Evolutionary conservation across 495 filamentous ascomycete species (phyloP), one percentile per base, ranked within the genome.

Genomic region (Staphylotrichum tortipilum): DNA sequence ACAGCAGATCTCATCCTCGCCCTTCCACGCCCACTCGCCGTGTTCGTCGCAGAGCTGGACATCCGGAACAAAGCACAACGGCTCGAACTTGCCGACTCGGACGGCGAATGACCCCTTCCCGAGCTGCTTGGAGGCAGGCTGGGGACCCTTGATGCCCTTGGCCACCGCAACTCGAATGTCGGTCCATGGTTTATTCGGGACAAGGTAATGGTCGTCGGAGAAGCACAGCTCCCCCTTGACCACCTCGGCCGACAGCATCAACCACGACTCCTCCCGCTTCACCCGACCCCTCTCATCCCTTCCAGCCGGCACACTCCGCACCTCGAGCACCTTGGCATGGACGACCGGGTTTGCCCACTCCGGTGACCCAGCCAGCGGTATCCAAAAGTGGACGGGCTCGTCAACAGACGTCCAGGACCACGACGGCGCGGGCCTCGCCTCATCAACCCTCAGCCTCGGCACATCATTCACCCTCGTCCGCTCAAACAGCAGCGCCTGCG

Each of bases 21-120:
- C 50, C 2, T 53, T 21, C 50, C 44, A 53, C 37, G 48, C 9
- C 50, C 44, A 53, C 43, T 47, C 22, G 6, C 50, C 50, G 21
- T 47, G n/a, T 8, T 43, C 44, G 29, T 48, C 44, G 19, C 50
- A 53, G 4, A 47, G 22, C 28, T 9, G 19, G 3, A 38, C 23
- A 8, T 47, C 50, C 19, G 43, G 22, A n/a, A 53, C 44, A 14
- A 46, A 39, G 1, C 29, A 31, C 6, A 48, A 7, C 4, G 49
- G 34, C 17, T 42, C 29, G 5, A 34, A 7, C 34, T 40, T 40
- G 9, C 49, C 50, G 0, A 47, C 43, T 15, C 43, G 37, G 12
- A 47, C 43, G 28, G 24, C 21, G 23, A 47, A 53, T 9, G 36
- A 35, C 15, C 37, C 44, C 12, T 12, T 24, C 5, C 35, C 33